These are phyloP conservation scores for Pleurozium schreberi DNA, from an alignment of 225 moss, liverwort and hornwort genomes.

Conservation along the genomic window DNA sequence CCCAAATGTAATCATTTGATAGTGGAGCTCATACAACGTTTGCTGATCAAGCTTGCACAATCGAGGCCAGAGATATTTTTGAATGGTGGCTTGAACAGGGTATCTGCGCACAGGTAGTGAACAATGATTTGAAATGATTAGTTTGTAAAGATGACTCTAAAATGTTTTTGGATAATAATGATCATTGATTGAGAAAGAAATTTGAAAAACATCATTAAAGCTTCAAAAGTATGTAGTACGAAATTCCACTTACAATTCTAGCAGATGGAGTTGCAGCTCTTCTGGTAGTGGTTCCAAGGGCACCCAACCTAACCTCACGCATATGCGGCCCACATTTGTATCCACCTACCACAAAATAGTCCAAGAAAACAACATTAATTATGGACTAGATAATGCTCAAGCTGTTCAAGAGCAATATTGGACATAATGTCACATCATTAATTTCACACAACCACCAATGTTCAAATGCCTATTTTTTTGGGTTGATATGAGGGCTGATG, in stretches of 20 bases:
- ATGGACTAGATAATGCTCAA: background rate
- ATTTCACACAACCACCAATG: background rate
- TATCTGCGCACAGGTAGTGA: conserved; percentile 36
- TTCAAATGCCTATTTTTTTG: background rate
- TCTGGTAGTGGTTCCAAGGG: conserved; percentile 79
- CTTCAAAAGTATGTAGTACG: background rate
- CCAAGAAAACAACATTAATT: background rate
- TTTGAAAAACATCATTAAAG: no score
- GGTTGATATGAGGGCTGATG: background rate
- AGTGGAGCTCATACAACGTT: conserved; percentile 88
- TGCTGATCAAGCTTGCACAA: conserved; percentile 82
- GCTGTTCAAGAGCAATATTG: background rate
- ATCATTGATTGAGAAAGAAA: background rate
- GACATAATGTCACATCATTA: background rate
- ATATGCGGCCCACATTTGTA: conserved; percentile 91
- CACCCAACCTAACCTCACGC: conserved; percentile 97
- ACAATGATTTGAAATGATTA: background rate
- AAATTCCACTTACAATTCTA: conserved; percentile 58
- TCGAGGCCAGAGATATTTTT: conserved; percentile 96
- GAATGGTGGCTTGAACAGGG: conserved; percentile 89
- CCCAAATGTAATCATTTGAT: conserved; percentile 96
- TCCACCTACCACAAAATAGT: conserved; percentile 50
- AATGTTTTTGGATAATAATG: background rate
- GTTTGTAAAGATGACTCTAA: background rate
- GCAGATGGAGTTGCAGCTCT: conserved; percentile 62